Percentiles rank a stretch among this genome's conserved stretches.
Evolutionary conservation across 2,329 filamentous ascomycete species (phyloP).

Genomic region (Penicillium glabrum): DNA sequence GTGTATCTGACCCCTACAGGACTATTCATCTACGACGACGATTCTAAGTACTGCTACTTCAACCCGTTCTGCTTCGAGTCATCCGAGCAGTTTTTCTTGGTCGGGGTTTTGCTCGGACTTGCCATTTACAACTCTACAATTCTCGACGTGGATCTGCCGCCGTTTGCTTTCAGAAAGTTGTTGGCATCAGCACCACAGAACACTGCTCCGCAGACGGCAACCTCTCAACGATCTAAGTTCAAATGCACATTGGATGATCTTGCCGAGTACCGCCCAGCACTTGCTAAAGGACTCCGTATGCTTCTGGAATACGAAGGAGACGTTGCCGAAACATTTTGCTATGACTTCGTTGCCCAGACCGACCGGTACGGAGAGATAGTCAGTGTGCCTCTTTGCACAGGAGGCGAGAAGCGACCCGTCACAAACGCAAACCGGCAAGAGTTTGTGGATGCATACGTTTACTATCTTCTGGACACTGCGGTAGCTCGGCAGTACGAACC

Average conservation of each 20-base stretch:
- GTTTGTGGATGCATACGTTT: slow-evolving; percentile 82
- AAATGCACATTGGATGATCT: slow-evolving; percentile 78
- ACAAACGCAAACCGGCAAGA: slow-evolving; percentile 82
- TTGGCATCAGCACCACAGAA: slow-evolving; percentile 71
- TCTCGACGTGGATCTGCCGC: slow-evolving; percentile 80
- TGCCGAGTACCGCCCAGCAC: slow-evolving; percentile 73
- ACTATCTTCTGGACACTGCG: slow-evolving; percentile 74
- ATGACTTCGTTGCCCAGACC: slow-evolving; percentile 75
- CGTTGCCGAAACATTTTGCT: slow-evolving; percentile 75
- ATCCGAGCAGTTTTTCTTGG: slow-evolving; percentile 86
- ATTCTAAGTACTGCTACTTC: slow-evolving; percentile 89
- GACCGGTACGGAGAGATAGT: slow-evolving; percentile 72
- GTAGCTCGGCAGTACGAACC: slow-evolving; percentile 85
- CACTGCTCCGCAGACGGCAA: slow-evolving; percentile 56
- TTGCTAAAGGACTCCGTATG: slow-evolving; percentile 73
- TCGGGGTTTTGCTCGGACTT: slow-evolving; percentile 82
- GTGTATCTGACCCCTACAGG: slow-evolving; percentile 49
- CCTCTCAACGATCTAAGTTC: slow-evolving; percentile 56
- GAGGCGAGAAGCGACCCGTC: slow-evolving; percentile 72
- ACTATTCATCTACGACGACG: slow-evolving; percentile 90
- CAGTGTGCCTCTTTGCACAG: slow-evolving; percentile 69
- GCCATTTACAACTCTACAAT: slow-evolving; percentile 96
- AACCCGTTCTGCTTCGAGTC: slow-evolving; percentile 88
- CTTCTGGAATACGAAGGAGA: slow-evolving; percentile 82
- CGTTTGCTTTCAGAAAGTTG: slow-evolving; percentile 86